These are phyloP conservation scores for Acacia confusa DNA, from an alignment of 306 rosid species.

Conservation along the genomic window DNA sequence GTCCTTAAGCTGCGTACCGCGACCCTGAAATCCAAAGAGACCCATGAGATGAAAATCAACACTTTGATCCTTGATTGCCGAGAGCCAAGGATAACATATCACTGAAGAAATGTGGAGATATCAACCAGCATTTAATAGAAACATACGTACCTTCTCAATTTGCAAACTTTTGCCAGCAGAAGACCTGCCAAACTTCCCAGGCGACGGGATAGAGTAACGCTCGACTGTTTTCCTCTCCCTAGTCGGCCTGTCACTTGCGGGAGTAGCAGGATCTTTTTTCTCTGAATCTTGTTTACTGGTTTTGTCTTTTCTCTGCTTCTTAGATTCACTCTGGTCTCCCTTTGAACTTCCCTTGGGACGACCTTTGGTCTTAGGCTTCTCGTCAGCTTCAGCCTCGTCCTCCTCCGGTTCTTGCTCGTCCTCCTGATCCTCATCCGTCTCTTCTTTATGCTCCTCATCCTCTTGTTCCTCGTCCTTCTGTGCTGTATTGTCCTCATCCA, in stretches of 20 bases:
- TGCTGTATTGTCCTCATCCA: background rate
- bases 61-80: background rate
- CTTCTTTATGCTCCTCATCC: background rate
- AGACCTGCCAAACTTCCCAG: slow-evolving; percentile 46
- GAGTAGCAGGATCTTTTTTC: slow-evolving; percentile 51
- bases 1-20: slow-evolving; percentile 80
- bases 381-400: slow-evolving; percentile 30
- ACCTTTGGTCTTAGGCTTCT: slow-evolving; percentile 28
- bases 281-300: background rate
- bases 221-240: slow-evolving; percentile 92
- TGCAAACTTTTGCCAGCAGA: slow-evolving; percentile 50
- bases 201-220: slow-evolving; percentile 63
- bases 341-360: slow-evolving; percentile 27
- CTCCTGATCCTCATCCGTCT: slow-evolving; percentile 5
- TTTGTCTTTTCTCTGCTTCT: slow-evolving; percentile 30
- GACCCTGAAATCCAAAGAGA: slow-evolving; percentile 62
- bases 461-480: slow-evolving; percentile 19
- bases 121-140: background rate
- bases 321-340: slow-evolving; percentile 26
- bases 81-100: background rate
- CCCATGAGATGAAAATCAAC: slow-evolving; percentile 10
- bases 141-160: slow-evolving; percentile 71
- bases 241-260: slow-evolving; percentile 69
- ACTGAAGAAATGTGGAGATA: background rate
- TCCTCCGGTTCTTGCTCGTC: slow-evolving; percentile 22